Conservation (phyloP, 2,329 filamentous ascomycete genomes). For the Diplodia mutila region DNA sequence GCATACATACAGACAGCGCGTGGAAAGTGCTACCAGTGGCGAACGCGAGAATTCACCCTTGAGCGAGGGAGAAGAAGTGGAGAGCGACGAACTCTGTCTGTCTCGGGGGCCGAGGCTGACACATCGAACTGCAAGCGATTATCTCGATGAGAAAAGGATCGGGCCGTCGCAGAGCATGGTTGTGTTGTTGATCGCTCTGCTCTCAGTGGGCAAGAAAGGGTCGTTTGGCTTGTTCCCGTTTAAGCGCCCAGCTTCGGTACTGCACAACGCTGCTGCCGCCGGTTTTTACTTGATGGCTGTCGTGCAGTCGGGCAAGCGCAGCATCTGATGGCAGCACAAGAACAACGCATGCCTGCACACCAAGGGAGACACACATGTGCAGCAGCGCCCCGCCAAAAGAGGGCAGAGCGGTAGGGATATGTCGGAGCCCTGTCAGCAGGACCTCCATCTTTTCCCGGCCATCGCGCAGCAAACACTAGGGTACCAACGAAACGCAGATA, state of each 20-base stretch:
- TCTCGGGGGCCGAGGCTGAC: neutral
- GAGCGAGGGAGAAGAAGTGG: too few relatives aligned
- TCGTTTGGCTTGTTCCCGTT: too few relatives aligned
- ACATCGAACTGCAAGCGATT: neutral
- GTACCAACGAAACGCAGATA: too few relatives aligned
- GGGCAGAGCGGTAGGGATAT: neutral
- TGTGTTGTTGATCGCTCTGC: neutral
- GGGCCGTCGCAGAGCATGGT: neutral
- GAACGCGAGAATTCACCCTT: too few relatives aligned
- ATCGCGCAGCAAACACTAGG: too few relatives aligned
- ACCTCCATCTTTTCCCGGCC: too few relatives aligned
- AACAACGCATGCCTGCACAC: neutral
- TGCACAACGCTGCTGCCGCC: neutral
- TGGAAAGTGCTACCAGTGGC: neutral
- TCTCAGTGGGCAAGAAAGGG: neutral
- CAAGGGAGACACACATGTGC: neutral
- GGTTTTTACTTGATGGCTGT: neutral
- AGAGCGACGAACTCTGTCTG: neutral
- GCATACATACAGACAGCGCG: too few relatives aligned
- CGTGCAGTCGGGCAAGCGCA: constrained; percentile 1
- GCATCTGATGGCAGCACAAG: constrained; percentile 13
- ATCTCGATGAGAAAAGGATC: neutral
- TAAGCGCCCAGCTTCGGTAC: neutral
- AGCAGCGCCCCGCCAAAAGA: neutral
- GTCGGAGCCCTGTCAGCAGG: neutral